Evolutionary conservation across 768 basidiomycete genomes (phyloP).

Genomic region (Collybia sordida): DNA sequence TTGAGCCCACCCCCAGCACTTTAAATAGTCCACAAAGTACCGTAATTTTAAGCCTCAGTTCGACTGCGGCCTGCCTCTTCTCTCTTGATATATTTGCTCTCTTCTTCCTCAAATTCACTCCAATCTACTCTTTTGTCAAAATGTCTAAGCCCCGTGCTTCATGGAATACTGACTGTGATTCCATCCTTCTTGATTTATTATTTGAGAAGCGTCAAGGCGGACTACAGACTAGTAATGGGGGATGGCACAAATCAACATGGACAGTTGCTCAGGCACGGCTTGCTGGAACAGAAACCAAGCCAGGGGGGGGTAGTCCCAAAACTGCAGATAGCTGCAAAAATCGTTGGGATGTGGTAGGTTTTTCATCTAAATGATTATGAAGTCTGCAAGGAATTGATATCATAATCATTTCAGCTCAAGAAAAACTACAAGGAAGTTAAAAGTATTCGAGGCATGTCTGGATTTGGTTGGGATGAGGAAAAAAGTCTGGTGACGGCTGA

Average conservation of each 20-base stretch:
- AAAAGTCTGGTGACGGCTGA: constrained; percentile 23
- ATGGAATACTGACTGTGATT: not conserved
- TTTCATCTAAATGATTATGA: too few species aligned
- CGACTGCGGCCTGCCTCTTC: too few species aligned
- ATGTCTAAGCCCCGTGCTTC: not conserved
- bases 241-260: constrained; percentile 16
- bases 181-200: not conserved
- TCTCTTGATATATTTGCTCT: too few species aligned
- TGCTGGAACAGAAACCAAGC: constrained; percentile 10
- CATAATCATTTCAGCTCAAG: constrained; percentile 18
- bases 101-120: too few species aligned
- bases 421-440: constrained; percentile 19
- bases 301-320: constrained; percentile 12
- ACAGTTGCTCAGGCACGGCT: constrained; percentile 13
- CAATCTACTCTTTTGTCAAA: not conserved
- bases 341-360: constrained; percentile 12
- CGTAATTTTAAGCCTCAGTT: too few species aligned
- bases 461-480: constrained; percentile 27
- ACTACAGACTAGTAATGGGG: constrained; percentile 16
- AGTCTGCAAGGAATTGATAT: too few species aligned
- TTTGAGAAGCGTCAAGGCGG: constrained; percentile 8
- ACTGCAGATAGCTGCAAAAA: constrained; percentile 13
- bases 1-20: too few species aligned
- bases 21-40: too few species aligned
- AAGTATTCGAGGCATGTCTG: constrained; percentile 16